phyloP scores from a whole-genome alignment of 306 rosid species.

The Cucurbita ficifolia region DNA sequence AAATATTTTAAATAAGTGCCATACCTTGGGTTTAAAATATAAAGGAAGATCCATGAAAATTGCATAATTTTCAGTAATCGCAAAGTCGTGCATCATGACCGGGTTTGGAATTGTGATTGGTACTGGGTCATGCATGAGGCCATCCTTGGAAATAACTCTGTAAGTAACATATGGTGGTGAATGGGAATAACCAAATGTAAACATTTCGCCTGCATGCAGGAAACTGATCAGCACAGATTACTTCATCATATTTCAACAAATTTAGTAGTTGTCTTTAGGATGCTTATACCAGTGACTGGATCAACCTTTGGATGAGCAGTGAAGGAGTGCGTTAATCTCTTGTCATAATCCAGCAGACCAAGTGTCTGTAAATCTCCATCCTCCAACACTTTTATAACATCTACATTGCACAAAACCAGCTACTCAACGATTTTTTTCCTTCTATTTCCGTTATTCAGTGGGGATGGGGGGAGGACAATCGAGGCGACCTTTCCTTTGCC shows the following conservation, averaged over 20 bases:
- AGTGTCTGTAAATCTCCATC: slow-evolving; percentile 95
- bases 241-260: slow-evolving; percentile 5
- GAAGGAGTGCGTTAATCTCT: slow-evolving; percentile 75
- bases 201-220: slow-evolving; percentile 81
- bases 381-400: slow-evolving; percentile 80
- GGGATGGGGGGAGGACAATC: neutral
- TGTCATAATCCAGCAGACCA: slow-evolving; percentile 86
- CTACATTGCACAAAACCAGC: slow-evolving; percentile 17
- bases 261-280: slow-evolving; percentile 8
- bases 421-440: neutral
- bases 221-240: slow-evolving; percentile 9
- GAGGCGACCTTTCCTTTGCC: neutral
- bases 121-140: slow-evolving; percentile 82
- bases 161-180: slow-evolving; percentile 78
- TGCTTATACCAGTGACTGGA: slow-evolving; percentile 64
- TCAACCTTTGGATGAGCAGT: slow-evolving; percentile 99
- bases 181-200: slow-evolving; percentile 82
- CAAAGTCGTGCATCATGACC: slow-evolving; percentile 95
- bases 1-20: slow-evolving; percentile 2
- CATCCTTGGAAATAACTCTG: slow-evolving; percentile 83
- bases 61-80: slow-evolving; percentile 80
- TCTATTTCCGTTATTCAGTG: neutral
- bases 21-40: slow-evolving; percentile 77
- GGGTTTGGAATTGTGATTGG: slow-evolving; percentile 79
- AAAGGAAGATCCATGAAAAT: slow-evolving; percentile 90